phyloP scores from a whole-genome alignment of 352 stramenopile genomes.

The Bremia lactucae region DNA sequence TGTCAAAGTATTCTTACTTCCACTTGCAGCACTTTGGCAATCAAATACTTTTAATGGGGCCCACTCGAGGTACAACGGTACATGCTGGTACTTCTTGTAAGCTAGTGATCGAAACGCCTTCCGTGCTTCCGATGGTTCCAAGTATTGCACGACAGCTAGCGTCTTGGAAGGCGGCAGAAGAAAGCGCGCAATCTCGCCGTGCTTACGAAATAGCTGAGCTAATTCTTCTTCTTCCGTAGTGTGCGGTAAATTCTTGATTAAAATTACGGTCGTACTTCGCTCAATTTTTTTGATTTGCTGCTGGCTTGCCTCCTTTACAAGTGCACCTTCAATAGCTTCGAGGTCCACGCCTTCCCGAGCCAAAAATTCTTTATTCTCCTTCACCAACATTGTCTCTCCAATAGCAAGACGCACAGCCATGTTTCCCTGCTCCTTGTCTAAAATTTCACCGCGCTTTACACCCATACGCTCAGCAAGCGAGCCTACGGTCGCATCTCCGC shows the following conservation, averaged over 20 bases:
- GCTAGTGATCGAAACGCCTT: conserved; percentile 93
- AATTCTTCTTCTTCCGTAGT: conserved; percentile 91
- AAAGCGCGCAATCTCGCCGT: conserved; percentile 81
- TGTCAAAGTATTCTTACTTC: conserved; percentile 1
- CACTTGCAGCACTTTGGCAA: conserved; percentile 12
- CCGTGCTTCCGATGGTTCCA: conserved; percentile 90
- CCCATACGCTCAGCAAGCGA: conserved; percentile 79
- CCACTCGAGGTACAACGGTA: conserved; percentile 98
- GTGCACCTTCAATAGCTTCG: conserved; percentile 83
- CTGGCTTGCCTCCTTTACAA: conserved; percentile 44
- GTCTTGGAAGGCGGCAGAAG: conserved; percentile 90
- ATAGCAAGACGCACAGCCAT: conserved; percentile 96
- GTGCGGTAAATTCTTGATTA: conserved; percentile 98
- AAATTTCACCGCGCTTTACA: conserved; percentile 90
- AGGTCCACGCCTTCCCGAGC: conserved; percentile 90
- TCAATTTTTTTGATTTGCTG: conserved; percentile 57
- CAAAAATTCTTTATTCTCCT: conserved; percentile 98
- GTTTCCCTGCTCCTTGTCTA: conserved; percentile 92
- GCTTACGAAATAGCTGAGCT: conserved; percentile 89
- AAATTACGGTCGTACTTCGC: conserved; percentile 89
- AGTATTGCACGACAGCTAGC: conserved; percentile 94
- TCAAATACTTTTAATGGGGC: conserved; percentile 86
- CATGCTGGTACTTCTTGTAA: conserved; percentile 98
- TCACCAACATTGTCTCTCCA: conserved; percentile 95
- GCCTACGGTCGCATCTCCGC: conserved; percentile 61